phyloP scores from a whole-genome alignment of 176 grass and related monocot species.

The Aegilops tauschii region DNA sequence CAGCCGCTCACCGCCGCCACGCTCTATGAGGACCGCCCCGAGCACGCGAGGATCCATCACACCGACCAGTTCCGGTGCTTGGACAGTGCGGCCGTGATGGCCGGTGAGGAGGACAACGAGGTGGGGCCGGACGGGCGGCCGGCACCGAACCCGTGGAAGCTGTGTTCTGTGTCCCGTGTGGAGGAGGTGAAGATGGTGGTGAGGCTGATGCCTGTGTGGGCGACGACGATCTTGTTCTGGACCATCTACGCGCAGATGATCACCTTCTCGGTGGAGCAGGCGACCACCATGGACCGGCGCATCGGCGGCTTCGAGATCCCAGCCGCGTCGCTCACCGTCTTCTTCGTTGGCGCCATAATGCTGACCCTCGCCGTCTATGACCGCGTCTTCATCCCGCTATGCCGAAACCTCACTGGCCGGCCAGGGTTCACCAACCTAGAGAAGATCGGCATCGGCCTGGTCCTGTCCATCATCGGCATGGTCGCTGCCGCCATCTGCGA shows the following conservation, averaged over 20 bases:
- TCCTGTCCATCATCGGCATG: constrained; percentile 64
- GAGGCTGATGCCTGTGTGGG: constrained; percentile 4
- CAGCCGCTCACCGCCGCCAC: neutral
- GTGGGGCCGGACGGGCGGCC: constrained; percentile 9
- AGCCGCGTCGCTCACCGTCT: constrained; percentile 71
- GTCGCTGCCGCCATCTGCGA: constrained; percentile 29
- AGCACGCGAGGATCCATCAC: constrained; percentile 40
- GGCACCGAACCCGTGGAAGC: constrained; percentile 57
- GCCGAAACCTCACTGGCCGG: constrained; percentile 40
- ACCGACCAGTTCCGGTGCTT: constrained; percentile 64
- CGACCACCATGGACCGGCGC: constrained; percentile 77
- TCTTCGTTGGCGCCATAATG: constrained; percentile 76
- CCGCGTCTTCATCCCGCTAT: constrained; percentile 64
- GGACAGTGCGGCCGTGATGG: constrained; percentile 68
- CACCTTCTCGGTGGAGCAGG: constrained; percentile 93
- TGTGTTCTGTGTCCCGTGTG: constrained; percentile 66
- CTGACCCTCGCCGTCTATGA: constrained; percentile 77
- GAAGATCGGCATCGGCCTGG: constrained; percentile 68
- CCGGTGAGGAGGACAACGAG: constrained; percentile 50
- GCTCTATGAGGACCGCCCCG: neutral
- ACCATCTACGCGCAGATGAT: constrained; percentile 87
- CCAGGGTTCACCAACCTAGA: constrained; percentile 67
- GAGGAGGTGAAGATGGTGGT: constrained; percentile 61
- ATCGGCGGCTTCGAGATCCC: constrained; percentile 71
- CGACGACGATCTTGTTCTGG: constrained; percentile 88